These are phyloP conservation scores for Podospora sp. DNA, from an alignment of 495 filamentous ascomycete genomes.

Conservation along the genomic window DNA sequence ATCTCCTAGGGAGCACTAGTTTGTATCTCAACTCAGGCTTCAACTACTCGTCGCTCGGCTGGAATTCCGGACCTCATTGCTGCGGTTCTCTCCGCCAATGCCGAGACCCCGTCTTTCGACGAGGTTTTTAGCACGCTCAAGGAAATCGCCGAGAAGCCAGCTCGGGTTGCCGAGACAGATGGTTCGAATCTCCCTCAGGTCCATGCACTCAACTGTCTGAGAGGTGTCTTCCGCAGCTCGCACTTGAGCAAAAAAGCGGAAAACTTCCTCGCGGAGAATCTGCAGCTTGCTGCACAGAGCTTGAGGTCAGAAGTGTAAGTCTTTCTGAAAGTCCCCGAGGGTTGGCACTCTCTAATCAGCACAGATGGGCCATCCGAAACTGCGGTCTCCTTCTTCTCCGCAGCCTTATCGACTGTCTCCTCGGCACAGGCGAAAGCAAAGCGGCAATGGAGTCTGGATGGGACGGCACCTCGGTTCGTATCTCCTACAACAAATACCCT, in stretches of 20 bases:
- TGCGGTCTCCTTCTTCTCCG: conserved; percentile 88
- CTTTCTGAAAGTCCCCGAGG: not conserved
- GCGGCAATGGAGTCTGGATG: conserved; percentile 51
- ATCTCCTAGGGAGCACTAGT: conserved; percentile 55
- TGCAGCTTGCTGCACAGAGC: conserved; percentile 73
- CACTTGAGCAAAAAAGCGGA: conserved; percentile 66
- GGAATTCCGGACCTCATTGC: conserved; percentile 85
- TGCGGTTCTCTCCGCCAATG: conserved; percentile 67
- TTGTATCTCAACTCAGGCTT: conserved; percentile 69
- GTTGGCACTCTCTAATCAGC: conserved; percentile 21
- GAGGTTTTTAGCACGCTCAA: conserved; percentile 53
- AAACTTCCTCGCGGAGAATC: conserved; percentile 65
- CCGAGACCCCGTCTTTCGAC: conserved; percentile 51
- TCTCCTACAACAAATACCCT: conserved; percentile 73
- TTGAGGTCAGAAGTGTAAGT: conserved; percentile 68
- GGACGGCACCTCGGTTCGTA: conserved; percentile 52
- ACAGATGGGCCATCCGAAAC: conserved; percentile 89
- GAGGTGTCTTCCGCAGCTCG: conserved; percentile 82
- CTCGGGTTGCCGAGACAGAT: conserved; percentile 54
- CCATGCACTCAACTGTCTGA: conserved; percentile 88
- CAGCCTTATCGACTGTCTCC: conserved; percentile 74
- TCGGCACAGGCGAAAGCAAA: conserved; percentile 65
- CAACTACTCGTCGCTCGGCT: conserved; percentile 88
- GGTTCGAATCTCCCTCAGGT: conserved; percentile 80
- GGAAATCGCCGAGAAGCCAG: conserved; percentile 59